Evolutionary conservation across 352 stramenopile genomes (phyloP), one percentile per base, ranked within the genome.

Genomic region (Globisporangium okanoganense): DNA sequence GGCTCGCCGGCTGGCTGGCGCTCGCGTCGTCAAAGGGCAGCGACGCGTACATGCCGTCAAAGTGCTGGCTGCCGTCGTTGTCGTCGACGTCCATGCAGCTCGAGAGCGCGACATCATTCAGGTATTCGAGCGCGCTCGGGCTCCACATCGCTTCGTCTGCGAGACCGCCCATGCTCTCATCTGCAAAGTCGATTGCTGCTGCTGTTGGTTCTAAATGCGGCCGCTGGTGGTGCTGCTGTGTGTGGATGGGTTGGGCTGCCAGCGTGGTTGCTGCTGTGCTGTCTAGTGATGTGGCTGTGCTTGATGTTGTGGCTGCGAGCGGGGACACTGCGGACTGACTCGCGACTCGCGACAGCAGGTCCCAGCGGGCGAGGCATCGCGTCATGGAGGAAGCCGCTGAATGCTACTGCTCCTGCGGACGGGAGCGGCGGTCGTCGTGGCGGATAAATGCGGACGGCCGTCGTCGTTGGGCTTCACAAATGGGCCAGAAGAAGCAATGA

Each of bases 61-160:
- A 33, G 7, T 25, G 5, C 12, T 33, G 16, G 20, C 22, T 24
- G 5, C 16, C 45, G 33, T 50, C 47, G 45, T 40, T 33, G 38
- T 29, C 36, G 7, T 53, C 58, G 13, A 58, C 58, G 13, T 64
- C 58, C 56, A 61, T 61, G 13, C 25, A 25, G 27, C 14, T 41
- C 40, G 18, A 27, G 25, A 27, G 18, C 25, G 54, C n/a, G 5
- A 10, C 25, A 7, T 57, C 29, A n/a, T 64, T 36, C 24, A 64
- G 58, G 24, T 48, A 58, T n/a, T 47, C 58, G 48, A 64, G 48
- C 25, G 58, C 48, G 29, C 58, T 52, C 12, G 58, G 58, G 20
- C 58, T 64, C 58, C 58, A 64, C 25, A 48, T 54, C 18, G 36
- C 25, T 48, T 64, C 58, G 58, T 50, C 50, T 16, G 33, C 58